phyloP scores from a whole-genome alignment of 2,329 filamentous ascomycete genomes.

The Rhynchosporium agropyri region DNA sequence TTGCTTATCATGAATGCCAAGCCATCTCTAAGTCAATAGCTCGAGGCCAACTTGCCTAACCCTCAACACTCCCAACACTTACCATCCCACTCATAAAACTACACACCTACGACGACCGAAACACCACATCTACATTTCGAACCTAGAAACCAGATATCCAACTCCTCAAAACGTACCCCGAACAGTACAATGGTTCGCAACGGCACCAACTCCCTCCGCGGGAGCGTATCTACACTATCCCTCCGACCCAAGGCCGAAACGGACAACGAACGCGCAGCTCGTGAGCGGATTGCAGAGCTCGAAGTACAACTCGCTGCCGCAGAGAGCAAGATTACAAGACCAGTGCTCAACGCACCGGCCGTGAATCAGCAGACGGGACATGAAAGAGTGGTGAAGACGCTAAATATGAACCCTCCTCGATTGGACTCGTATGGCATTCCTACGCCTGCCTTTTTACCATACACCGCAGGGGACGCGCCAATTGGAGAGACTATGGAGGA shows the following conservation, averaged over 20 bases:
- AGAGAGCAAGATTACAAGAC: not conserved
- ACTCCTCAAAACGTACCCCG: not conserved
- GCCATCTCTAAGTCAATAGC: no score
- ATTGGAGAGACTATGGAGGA: slow-evolving; percentile 2
- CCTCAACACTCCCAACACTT: no score
- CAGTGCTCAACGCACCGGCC: no score
- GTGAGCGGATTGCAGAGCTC: slow-evolving; percentile 29
- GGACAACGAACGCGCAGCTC: slow-evolving; percentile 22
- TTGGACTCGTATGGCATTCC: no score
- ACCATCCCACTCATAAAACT: no score
- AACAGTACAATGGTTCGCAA: slow-evolving; percentile 37
- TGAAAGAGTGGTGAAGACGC: no score
- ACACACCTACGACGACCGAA: no score
- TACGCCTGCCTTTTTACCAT: not conserved
- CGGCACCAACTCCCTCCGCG: slow-evolving; percentile 32
- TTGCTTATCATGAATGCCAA: no score
- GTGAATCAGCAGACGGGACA: no score
- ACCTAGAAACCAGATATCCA: not conserved
- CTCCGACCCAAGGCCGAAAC: slow-evolving; percentile 25
- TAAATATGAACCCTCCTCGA: no score
- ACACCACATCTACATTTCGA: not conserved
- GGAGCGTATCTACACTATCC: slow-evolving; percentile 30
- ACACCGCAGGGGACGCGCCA: not conserved
- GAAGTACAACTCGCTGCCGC: slow-evolving; percentile 24
- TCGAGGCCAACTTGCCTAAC: no score